Conservation (phyloP, 148 eudicot genomes). For the Mesembryanthemum crystallinum region DNA sequence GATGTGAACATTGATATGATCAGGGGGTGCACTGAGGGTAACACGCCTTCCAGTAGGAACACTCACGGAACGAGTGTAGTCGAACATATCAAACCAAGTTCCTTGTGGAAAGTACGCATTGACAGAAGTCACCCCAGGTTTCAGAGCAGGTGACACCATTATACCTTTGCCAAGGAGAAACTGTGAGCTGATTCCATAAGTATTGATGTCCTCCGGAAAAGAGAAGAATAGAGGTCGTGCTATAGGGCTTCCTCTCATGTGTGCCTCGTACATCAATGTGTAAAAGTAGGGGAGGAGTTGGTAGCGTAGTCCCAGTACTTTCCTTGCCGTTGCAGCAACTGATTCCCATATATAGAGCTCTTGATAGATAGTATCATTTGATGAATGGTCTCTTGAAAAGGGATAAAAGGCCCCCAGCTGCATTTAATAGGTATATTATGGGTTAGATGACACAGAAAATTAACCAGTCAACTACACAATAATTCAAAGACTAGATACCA, state of each 20-base stretch:
- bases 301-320: constrained; percentile 50
- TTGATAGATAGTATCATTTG: constrained; percentile 23
- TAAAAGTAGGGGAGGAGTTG: constrained; percentile 53
- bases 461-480: neutral
- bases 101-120: constrained; percentile 46
- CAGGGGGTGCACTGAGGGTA: constrained; percentile 37
- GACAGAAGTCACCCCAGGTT: constrained; percentile 31
- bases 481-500: neutral
- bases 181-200: constrained; percentile 42
- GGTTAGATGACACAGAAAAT: neutral
- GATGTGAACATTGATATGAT: constrained; percentile 48
- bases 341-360: constrained; percentile 60
- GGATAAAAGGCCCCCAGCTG: constrained; percentile 64
- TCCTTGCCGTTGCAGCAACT: constrained; percentile 44
- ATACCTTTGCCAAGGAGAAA: constrained; percentile 53
- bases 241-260: constrained; percentile 42
- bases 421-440: neutral
- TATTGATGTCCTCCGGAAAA: constrained; percentile 37
- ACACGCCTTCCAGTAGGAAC: constrained; percentile 24
- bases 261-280: constrained; percentile 54
- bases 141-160: constrained; percentile 53
- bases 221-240: constrained; percentile 58
- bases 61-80: constrained; percentile 38
- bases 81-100: constrained; percentile 51
- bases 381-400: constrained; percentile 53